Evolutionary conservation across 768 basidiomycete species (phyloP), one percentile per base, ranked within the genome.

Genomic region (Russula abietina): DNA sequence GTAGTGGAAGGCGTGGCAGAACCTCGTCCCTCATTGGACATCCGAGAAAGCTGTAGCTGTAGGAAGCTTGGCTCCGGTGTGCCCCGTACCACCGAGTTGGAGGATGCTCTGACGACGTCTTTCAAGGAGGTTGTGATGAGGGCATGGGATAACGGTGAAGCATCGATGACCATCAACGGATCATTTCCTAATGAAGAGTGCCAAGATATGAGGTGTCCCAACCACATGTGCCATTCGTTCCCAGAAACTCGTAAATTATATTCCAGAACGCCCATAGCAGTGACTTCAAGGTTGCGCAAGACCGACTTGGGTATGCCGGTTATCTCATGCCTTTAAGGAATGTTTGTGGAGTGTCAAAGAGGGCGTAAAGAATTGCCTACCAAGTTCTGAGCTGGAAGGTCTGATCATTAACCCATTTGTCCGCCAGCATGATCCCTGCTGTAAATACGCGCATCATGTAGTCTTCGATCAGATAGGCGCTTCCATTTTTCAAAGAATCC

Each of bases 381-480:
- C 74, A 75, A 36, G 63, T 62, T 24, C 60, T 75, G n/a, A 70
- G 65, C 19, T 73, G 60, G 55, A 75, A 71, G 4, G 70, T 66
- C 38, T 54, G 54, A 28, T 75, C 76, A 16, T 75, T 75, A 28
- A 77, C 60, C 10, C 69, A 65, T 58, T 75, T 75, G 49, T 75
- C 74, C 7, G 71, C 65, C 54, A 75, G 68, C 72, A 77, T 75
- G 28, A 76, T 73, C 55, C 73, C 77, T 26, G 65, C 48, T 43
- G 75, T 65, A 52, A 75, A 77, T 17, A 70, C 65, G 32, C 69
- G 73, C 57, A 75, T 67, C 74, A 77, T 69, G 48, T 75, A 74
- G 14, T 75, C 75, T 55, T 75, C 74, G 14, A 65, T 68, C 39
- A 68, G 52, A 30, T 62, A 64, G 9, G 69, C 59, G 22, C 75